Evolutionary conservation across 768 basidiomycete species (phyloP).

Genomic region (Rhizopogon rudus): DNA sequence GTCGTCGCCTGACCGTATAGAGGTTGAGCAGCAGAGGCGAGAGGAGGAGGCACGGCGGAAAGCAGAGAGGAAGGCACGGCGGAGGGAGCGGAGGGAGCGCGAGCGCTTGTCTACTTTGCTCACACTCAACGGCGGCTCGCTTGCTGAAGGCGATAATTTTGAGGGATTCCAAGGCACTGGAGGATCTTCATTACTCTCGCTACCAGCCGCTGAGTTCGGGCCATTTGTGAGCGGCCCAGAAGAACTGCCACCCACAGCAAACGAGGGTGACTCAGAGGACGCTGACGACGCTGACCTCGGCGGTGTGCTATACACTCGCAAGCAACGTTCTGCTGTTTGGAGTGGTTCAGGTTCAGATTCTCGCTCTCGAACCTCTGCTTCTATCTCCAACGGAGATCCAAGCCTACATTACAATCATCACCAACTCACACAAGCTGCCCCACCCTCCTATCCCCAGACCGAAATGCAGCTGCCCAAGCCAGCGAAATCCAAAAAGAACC

Average conservation of each 20-base stretch:
- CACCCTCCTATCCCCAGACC: constrained; percentile 21
- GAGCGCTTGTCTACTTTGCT: constrained; percentile 28
- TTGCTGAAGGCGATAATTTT: constrained; percentile 36
- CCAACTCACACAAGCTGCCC: constrained; percentile 18
- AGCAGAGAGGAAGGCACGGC: constrained; percentile 42
- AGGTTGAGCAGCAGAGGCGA: constrained; percentile 24
- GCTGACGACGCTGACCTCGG: constrained; percentile 58
- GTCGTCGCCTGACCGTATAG: constrained; percentile 35
- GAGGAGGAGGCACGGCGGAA: constrained; percentile 39
- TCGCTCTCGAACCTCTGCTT: constrained; percentile 56
- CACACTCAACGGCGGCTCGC: constrained; percentile 27
- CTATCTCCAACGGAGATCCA: constrained; percentile 27
- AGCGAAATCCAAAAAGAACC: constrained; percentile 12
- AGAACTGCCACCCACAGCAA: neutral
- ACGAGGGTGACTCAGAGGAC: constrained; percentile 18
- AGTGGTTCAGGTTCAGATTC: constrained; percentile 49
- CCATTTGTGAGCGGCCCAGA: constrained; percentile 20
- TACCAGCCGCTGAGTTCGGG: constrained; percentile 16
- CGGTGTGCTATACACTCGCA: constrained; percentile 47
- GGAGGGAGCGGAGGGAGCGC: constrained; percentile 42
- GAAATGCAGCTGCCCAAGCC: constrained; percentile 21
- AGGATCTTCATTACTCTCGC: neutral
- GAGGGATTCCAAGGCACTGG: constrained; percentile 66
- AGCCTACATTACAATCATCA: constrained; percentile 20
- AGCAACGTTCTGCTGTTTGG: constrained; percentile 23